Base-by-base conservation (phyloP, 768 basidiomycete species). In the Hygrophoropsis aurantiaca region DNA sequence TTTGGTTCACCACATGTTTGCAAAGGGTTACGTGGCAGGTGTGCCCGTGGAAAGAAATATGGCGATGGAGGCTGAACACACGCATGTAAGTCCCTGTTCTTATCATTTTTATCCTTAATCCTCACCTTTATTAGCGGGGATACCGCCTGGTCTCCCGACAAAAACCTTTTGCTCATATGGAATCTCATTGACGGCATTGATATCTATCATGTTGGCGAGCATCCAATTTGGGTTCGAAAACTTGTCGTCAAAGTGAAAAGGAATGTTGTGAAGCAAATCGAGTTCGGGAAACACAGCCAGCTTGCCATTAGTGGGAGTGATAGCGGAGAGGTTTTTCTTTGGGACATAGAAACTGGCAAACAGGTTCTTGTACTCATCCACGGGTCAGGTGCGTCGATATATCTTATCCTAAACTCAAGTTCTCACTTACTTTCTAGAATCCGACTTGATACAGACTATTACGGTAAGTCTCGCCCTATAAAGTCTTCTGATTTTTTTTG, bases 11-110 rank as follows among this genome's bases (percentile, higher is more conserved):
- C 25, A 16, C 15, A 34, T 16, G 19, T 21, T 11, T 3, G 20
- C 13, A 11, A n/a, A 46, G 45, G 16, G 19, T 46, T 25, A 36
- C 45, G 23, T 46, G 45, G 45, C n/a, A 38, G 18, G 27, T 46
- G 8, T 16, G 11, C n/a, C 36, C 13, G 11, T 46, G 45, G 45
- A 46, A 46, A 9, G 21, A 46, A 23, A 13, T 37, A 11, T 46
- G 36, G 45, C 30, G 30, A 11, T 16, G 18, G 16, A 46, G 27
- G 20, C 16, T 46, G 9, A 21, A 16, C 25, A 38, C 45, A 20
- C 7, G 26, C 13, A 46, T 46, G 45, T 40, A 21, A n/a, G 24
- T 46, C 11, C 33, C 9, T 20, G 11, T 13, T 38, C 24, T 7
- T 13, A 37, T 25, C n/a, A 11, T 6, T 18, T 11, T 9, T 4